phyloP scores from a whole-genome alignment of 1,284 basidiomycete species.

The Rhodotorula glutinis region DNA sequence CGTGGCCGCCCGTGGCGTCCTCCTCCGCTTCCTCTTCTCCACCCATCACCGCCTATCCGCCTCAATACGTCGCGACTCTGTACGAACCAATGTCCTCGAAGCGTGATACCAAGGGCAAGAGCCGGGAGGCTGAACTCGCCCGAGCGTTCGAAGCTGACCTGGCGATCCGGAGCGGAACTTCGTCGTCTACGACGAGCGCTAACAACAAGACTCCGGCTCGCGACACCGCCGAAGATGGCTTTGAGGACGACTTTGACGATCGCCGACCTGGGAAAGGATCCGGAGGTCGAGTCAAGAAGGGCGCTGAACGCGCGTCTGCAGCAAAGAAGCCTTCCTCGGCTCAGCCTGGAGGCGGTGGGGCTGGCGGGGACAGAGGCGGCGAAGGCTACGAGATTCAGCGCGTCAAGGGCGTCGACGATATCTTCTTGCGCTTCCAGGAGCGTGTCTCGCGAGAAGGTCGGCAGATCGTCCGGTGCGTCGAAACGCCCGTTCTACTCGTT shows the following conservation, averaged over 20 bases:
- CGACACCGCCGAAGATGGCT: conserved; percentile 11
- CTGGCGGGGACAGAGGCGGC: conserved; percentile 53
- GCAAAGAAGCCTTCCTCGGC: background rate
- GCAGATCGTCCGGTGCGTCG: conserved; percentile 68
- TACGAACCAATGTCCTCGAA: conserved; percentile 29
- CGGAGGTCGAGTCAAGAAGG: conserved; percentile 29
- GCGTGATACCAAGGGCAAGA: conserved; percentile 8
- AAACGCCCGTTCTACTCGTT: background rate
- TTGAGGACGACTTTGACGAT: conserved; percentile 5
- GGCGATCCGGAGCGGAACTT: background rate
- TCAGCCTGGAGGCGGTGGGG: background rate
- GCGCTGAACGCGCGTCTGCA: conserved; percentile 4
- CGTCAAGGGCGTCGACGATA: conserved; percentile 62
- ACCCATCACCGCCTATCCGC: conserved; percentile 15
- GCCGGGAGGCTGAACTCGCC: conserved; percentile 26
- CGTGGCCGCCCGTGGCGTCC: background rate
- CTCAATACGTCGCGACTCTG: conserved; percentile 40
- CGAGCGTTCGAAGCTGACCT: conserved; percentile 6
- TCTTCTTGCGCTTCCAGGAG: conserved; percentile 73
- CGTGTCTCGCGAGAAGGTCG: conserved; percentile 64
- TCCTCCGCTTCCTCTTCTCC: background rate
- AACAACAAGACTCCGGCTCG: background rate
- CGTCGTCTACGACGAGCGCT: background rate
- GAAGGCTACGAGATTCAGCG: conserved; percentile 72
- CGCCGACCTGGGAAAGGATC: conserved; percentile 22